Base-by-base conservation (phyloP, 176 grass and related monocot genomes). In the Oryza longistaminata region DNA sequence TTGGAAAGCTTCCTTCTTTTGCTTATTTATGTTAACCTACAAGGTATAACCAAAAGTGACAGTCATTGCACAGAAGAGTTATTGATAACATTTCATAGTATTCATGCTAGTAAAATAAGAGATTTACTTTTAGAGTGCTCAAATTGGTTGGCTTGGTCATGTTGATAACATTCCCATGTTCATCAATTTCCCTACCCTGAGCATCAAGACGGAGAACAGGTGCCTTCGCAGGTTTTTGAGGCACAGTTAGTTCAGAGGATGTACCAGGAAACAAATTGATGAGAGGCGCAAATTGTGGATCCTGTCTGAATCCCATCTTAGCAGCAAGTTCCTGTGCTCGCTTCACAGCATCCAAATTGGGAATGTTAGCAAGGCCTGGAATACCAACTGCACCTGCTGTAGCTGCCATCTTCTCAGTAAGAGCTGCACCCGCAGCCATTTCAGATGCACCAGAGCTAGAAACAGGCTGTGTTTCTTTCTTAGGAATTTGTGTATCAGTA, bases 1-100 rank as follows among this genome's bases (percentile, higher is more conserved):
- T 69, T 98, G 96, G 70, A 98, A 98, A 66, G 96, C 93, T 44
- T 98, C 96, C 84, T 94, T 95, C 91, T 98, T 98, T 78, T 93
- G 89, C 85, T 95, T 95, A 84, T 98, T 95, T 87, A 98, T 98
- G 49, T 98, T 98, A 64, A 98, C 95, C 93, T 98, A 79, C 24
- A 77, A 77, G 66, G 26, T 66, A 74, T 31, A 75, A 90, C 17
- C 50, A 45, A 86, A 74, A 74, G 52, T 44, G 82, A 16, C 11
- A 53, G 19, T 66, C 34, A 87, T 26, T 52, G 50, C 21, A 58
- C 22, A 55, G 44, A 75, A 17, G 22, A 79, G 68, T 31, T 21
- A 68, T 5, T 10, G 19, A 81, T 87, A 70, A 45, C 70, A 81
- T 72, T 48, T 2, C n/a, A 73, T 48, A 67, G 14, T 66, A 13